These are phyloP conservation scores for Saccharomycopsis lassenensis DNA, from an alignment of 805 yeast genomes.

Conservation along the genomic window DNA sequence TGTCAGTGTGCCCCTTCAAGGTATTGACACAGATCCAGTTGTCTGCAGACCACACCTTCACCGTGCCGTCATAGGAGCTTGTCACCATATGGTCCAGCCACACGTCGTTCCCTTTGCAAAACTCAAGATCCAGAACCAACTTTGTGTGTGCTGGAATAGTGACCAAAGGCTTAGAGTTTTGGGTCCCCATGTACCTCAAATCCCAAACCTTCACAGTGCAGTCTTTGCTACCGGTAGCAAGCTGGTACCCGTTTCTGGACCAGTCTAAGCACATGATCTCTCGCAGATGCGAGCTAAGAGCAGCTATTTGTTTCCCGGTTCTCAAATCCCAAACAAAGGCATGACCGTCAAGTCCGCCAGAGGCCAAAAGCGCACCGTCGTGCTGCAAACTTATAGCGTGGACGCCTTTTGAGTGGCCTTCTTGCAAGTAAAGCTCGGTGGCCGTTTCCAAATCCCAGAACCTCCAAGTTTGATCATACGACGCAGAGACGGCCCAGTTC, in stretches of 20 bases:
- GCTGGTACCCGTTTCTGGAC: constrained; percentile 61
- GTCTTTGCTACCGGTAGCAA: constrained; percentile 83
- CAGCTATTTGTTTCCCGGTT: constrained; percentile 52
- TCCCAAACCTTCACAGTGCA: constrained; percentile 81
- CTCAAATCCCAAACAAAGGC: constrained; percentile 81
- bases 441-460: constrained; percentile 60
- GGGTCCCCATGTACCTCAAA: constrained; percentile 36
- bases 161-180: constrained; percentile 21
- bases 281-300: constrained; percentile 56
- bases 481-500: constrained; percentile 50
- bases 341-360: constrained; percentile 71
- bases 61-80: constrained; percentile 58
- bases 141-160: constrained; percentile 68
- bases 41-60: constrained; percentile 57
- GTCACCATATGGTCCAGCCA: constrained; percentile 38
- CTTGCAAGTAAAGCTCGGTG: constrained; percentile 54
- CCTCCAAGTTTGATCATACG: constrained; percentile 82
- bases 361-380: constrained; percentile 67
- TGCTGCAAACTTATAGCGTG: constrained; percentile 51
- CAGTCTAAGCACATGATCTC: constrained; percentile 66
- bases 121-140: constrained; percentile 55
- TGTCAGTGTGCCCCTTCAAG: constrained; percentile 47
- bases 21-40: constrained; percentile 52
- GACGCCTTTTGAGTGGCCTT: constrained; percentile 76
- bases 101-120: constrained; percentile 26